Evolutionary conservation across 495 filamentous ascomycete species (phyloP).

Genomic region (Lepraria neglecta): DNA sequence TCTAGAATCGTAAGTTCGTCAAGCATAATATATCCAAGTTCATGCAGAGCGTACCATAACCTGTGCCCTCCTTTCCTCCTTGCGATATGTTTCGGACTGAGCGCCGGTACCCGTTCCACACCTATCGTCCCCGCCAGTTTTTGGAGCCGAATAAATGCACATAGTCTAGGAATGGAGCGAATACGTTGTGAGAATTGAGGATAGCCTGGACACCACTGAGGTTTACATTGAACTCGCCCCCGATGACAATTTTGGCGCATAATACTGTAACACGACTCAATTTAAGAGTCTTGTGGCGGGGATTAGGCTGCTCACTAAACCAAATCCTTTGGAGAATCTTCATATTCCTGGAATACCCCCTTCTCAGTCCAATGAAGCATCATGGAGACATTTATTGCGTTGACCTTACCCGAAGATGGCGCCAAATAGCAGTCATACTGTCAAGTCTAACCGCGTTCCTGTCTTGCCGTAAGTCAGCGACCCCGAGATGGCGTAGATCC

Average conservation of each 20-base stretch:
- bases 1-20: neutral
- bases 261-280: constrained; percentile 1
- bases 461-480: neutral
- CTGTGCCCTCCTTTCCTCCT: neutral
- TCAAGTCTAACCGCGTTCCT: neutral
- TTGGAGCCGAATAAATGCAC: constrained; percentile 17
- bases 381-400: neutral
- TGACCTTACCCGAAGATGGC: neutral
- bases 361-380: neutral
- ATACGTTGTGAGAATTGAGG: constrained; percentile 13
- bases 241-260: constrained; percentile 13
- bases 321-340: neutral
- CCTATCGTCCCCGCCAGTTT: constrained; percentile 15
- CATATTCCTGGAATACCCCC: neutral
- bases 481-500: neutral
- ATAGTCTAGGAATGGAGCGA: constrained; percentile 19
- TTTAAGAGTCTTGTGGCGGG: neutral
- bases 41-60: constrained; percentile 9
- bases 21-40: neutral
- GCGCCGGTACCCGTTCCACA: constrained; percentile 14
- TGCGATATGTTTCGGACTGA: neutral
- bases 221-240: constrained; percentile 15
- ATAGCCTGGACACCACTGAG: constrained; percentile 7
- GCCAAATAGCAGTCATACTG: neutral
- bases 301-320: constrained; percentile 10